Percentiles rank a stretch among this genome's conserved stretches.
Conservation (phyloP, 768 basidiomycete species). For the Trametes punicea region DNA sequence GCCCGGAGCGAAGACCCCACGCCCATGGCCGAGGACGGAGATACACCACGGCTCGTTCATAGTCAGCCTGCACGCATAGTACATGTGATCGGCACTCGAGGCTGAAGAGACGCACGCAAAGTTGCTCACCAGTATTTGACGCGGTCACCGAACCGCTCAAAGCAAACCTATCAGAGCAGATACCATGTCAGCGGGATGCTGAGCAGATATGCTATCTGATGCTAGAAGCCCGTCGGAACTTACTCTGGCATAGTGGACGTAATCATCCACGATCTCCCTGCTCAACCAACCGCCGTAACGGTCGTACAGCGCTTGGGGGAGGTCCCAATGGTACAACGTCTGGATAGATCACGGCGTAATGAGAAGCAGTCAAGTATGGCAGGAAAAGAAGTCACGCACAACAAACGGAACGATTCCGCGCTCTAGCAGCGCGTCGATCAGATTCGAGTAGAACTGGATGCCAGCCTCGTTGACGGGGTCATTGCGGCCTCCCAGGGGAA, state of each 20-base stretch:
- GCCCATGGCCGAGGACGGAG: constrained; percentile 66
- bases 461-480: constrained; percentile 72
- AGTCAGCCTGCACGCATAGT: constrained; percentile 49
- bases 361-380: background rate
- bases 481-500: constrained; percentile 67
- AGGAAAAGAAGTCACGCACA: constrained; percentile 36
- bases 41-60: constrained; percentile 78
- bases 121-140: constrained; percentile 66
- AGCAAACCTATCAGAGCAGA: constrained; percentile 50
- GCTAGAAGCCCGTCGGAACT: background rate
- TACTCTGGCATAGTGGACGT: constrained; percentile 48
- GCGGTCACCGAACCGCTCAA: constrained; percentile 70
- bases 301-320: constrained; percentile 71
- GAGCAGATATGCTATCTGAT: background rate
- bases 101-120: background rate
- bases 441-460: constrained; percentile 63
- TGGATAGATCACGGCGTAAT: constrained; percentile 26
- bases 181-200: background rate
- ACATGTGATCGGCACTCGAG: constrained; percentile 10
- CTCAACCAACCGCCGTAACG: constrained; percentile 75
- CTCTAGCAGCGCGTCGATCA: constrained; percentile 65
- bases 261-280: constrained; percentile 70
- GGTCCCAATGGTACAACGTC: constrained; percentile 79
- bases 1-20: constrained; percentile 70
- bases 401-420: constrained; percentile 67